phyloP scores from a whole-genome alignment of 2,329 filamentous ascomycete species.

The Talaromyces sp. region DNA sequence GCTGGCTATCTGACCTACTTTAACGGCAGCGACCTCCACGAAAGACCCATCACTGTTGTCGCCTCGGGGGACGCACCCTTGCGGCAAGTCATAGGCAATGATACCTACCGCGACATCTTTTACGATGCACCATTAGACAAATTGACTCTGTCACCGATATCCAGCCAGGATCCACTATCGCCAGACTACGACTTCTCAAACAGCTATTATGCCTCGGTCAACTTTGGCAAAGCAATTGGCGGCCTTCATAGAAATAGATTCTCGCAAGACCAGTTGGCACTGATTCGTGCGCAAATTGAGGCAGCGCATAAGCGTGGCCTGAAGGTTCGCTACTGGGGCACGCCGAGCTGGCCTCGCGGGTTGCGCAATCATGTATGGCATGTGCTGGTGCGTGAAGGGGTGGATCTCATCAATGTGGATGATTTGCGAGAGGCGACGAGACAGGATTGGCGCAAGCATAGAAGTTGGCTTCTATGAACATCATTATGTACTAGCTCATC shows the following conservation, averaged over 20 bases:
- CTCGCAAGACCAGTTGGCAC: conserved; percentile 6
- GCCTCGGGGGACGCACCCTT: conserved; percentile 53
- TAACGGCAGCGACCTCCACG: conserved; percentile 41
- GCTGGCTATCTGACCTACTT: conserved; percentile 51
- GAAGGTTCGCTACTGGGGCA: conserved; percentile 18
- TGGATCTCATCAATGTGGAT: conserved; percentile 19
- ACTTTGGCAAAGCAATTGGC: conserved; percentile 11
- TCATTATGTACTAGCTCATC: not conserved
- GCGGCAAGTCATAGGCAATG: conserved; percentile 11
- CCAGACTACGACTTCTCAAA: conserved; percentile 9
- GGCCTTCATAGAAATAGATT: conserved; percentile 10
- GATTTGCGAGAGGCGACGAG: conserved; percentile 16
- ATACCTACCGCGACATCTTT: conserved; percentile 18
- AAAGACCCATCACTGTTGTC: conserved; percentile 51
- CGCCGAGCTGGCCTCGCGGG: conserved; percentile 13
- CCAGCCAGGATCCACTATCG: not conserved
- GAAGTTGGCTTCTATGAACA: conserved; percentile 14
- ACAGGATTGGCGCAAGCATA: conserved; percentile 19
- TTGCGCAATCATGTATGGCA: conserved; percentile 19
- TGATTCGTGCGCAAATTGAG: conserved; percentile 14
- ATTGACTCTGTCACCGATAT: not conserved
- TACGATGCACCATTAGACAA: conserved; percentile 18
- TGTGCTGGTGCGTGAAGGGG: conserved; percentile 16
- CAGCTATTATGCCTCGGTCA: conserved; percentile 17
- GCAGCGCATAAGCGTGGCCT: conserved; percentile 13